phyloP scores from a whole-genome alignment of 805 yeast genomes.

The Metschnikowia proteae region DNA sequence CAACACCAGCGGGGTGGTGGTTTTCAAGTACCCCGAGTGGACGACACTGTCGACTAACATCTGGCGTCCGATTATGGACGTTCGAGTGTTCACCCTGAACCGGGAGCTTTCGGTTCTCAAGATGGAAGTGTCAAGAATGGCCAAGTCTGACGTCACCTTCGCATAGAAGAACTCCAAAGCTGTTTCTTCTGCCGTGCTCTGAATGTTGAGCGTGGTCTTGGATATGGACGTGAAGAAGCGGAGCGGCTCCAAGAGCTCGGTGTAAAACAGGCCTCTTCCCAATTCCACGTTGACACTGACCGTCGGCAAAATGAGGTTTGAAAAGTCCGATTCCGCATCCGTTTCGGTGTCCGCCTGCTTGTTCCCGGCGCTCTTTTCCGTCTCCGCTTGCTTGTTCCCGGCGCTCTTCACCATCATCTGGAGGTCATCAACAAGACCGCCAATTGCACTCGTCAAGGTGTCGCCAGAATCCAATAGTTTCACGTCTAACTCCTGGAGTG shows the following conservation, averaged over 20 bases:
- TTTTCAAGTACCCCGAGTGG: constrained; percentile 30
- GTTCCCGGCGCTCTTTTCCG: background rate
- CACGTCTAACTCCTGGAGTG: constrained; percentile 5
- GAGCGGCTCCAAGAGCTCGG: constrained; percentile 11
- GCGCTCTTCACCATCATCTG: background rate
- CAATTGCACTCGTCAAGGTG: background rate
- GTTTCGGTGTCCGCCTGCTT: background rate
- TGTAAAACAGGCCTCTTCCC: background rate
- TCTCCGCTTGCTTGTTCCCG: background rate
- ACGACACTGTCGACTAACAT: constrained; percentile 16
- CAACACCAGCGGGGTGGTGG: constrained; percentile 24
- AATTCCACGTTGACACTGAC: constrained; percentile 5
- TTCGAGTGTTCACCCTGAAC: constrained; percentile 16
- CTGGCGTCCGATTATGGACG: constrained; percentile 10
- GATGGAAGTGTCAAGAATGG: constrained; percentile 15
- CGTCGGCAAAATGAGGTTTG: constrained; percentile 1
- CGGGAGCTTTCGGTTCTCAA: constrained; percentile 28
- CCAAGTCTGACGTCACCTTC: constrained; percentile 17
- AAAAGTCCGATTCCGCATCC: background rate
- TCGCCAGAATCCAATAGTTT: constrained; percentile 7
- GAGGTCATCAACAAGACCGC: background rate
- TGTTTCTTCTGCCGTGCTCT: background rate
- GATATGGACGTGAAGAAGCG: constrained; percentile 6
- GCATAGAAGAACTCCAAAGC: constrained; percentile 6
- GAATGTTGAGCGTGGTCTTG: constrained; percentile 3